Percentiles rank a stretch among this genome's conserved stretches.
These are phyloP conservation scores for Fusarium drepaniforme DNA, from an alignment of 2,329 filamentous ascomycete species.

Conservation along the genomic window DNA sequence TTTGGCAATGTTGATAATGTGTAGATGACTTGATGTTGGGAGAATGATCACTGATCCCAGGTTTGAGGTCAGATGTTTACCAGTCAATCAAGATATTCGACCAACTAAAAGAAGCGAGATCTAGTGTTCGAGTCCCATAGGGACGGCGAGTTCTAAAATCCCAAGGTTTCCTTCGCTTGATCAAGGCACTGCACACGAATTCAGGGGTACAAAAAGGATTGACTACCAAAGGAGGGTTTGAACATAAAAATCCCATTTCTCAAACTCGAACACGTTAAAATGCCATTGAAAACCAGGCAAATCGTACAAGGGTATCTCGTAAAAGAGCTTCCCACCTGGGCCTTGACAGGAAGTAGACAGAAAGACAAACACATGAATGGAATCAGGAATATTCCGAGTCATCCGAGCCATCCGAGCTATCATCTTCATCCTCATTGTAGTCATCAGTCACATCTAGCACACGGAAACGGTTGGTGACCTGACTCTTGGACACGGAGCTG, in stretches of 20 bases:
- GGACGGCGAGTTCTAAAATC: not conserved
- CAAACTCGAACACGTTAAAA: not conserved
- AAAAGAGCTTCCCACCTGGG: not conserved
- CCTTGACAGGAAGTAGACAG: not conserved
- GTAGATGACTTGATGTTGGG: not conserved
- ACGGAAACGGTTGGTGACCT: conserved; percentile 71
- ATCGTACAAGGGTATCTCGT: not conserved
- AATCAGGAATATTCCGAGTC: conserved; percentile 21
- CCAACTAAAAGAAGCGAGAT: not conserved
- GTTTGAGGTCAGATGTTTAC: not conserved
- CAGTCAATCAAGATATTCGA: not conserved
- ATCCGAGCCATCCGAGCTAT: conserved; percentile 48
- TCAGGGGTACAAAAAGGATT: not conserved
- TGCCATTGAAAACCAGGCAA: not conserved
- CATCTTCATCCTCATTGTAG: conserved; percentile 47
- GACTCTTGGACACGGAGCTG: conserved; percentile 39
- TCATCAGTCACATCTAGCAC: conserved; percentile 65
- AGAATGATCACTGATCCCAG: not conserved
- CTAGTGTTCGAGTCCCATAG: not conserved
- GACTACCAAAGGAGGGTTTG: not conserved
- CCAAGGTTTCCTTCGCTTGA: not conserved
- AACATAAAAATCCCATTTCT: not conserved
- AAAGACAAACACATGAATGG: not conserved
- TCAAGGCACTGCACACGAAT: not conserved
- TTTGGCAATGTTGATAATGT: not conserved